A percentile compares a stretch with the other conserved stretches of the same genome.
Conservation (phyloP, 164 flowering plant genomes). For the Aristolochia contorta region DNA sequence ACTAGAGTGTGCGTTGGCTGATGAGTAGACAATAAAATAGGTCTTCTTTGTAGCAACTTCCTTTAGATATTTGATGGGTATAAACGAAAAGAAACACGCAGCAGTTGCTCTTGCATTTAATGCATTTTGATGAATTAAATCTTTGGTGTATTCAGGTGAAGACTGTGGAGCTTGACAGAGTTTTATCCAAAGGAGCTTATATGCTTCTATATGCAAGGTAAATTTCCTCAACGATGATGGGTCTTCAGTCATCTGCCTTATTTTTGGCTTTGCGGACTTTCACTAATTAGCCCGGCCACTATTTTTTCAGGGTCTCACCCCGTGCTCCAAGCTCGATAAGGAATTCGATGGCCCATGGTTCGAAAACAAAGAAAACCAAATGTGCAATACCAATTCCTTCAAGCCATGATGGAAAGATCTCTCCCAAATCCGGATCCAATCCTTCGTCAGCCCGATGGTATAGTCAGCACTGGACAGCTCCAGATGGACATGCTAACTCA, state of each 20-base stretch:
- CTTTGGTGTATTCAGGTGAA: constrained; percentile 36
- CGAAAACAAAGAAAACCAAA: constrained; percentile 15
- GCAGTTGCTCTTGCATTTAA: not conserved
- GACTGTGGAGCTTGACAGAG: constrained; percentile 59
- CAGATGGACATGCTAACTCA: not conserved
- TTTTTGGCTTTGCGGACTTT: not conserved
- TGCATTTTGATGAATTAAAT: not conserved
- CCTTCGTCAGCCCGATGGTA: constrained; percentile 6
- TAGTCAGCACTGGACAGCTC: constrained; percentile 9
- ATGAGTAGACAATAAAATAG: too few relatives aligned
- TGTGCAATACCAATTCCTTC: constrained; percentile 11
- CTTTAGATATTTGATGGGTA: too few relatives aligned
- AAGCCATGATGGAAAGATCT: constrained; percentile 13
- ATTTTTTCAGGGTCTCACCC: constrained; percentile 53
- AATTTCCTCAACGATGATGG: not conserved
- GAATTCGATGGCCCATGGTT: constrained; percentile 21
- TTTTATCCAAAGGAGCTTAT: constrained; percentile 67
- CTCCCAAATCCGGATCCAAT: constrained; percentile 7
- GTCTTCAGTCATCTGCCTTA: not conserved
- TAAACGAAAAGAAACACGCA: not conserved
- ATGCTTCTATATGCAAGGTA: constrained; percentile 92
- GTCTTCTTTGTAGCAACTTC: too few relatives aligned
- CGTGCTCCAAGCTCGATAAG: constrained; percentile 58
- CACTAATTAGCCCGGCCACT: not conserved
- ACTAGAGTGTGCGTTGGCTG: too few relatives aligned